phyloP scores from a whole-genome alignment of 352 stramenopile genomes.

The Globisporangium polare region DNA sequence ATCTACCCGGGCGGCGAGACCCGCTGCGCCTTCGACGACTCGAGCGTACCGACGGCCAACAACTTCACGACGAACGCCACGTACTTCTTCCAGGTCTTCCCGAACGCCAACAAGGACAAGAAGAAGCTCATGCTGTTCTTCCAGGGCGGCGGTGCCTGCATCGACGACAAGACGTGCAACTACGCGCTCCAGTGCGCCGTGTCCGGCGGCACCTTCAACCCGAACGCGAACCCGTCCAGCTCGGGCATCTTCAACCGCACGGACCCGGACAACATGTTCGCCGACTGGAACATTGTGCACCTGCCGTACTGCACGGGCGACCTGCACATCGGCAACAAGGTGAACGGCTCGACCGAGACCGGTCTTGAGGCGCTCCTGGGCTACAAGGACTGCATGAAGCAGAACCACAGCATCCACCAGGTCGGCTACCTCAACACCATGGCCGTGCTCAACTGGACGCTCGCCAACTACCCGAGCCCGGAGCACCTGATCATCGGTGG shows the following conservation, averaged over 20 bases:
- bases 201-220: constrained; percentile 38
- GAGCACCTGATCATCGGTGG: constrained; percentile 54
- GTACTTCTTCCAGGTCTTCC: constrained; percentile 80
- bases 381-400: constrained; percentile 32
- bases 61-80: constrained; percentile 47
- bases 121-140: constrained; percentile 74
- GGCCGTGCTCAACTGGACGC: constrained; percentile 55
- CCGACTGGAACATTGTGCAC: constrained; percentile 76
- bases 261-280: constrained; percentile 63
- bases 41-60: constrained; percentile 28
- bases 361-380: constrained; percentile 35
- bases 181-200: constrained; percentile 62
- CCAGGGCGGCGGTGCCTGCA: constrained; percentile 61
- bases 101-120: constrained; percentile 40
- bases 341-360: constrained; percentile 25
- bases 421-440: constrained; percentile 64
- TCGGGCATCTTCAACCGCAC: constrained; percentile 58
- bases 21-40: constrained; percentile 58
- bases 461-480: constrained; percentile 55
- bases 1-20: constrained; percentile 56
- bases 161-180: constrained; percentile 61
- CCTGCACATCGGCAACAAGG: constrained; percentile 50
- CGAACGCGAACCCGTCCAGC: constrained; percentile 44
- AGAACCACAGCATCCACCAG: constrained; percentile 52
- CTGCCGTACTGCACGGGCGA: constrained; percentile 74